Base-by-base conservation (phyloP, 345 rosid species). In the Rhizophora apiculata region DNA sequence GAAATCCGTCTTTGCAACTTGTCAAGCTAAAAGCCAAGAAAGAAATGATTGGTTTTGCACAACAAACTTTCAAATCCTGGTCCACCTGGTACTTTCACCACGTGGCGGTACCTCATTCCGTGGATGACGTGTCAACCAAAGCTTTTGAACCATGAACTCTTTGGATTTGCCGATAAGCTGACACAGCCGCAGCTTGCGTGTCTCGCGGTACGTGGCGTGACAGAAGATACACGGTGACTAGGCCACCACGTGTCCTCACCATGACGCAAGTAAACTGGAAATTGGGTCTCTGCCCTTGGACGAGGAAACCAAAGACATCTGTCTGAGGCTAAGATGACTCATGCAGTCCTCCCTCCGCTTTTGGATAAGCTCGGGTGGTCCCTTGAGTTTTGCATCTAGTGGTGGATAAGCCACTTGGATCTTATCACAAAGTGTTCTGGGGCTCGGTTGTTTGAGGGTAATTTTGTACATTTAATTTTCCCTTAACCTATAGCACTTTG, bases 281-380 rank as follows among this genome's bases (percentile, higher is more conserved):
- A 58, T 15, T 31, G 52, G 68, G 9, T 4, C 11, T 3, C 54
- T 76, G 83, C 70, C 54, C 21, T n/a, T 43, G 54, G 71, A 67
- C 78, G 62, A 82, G 89, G 88, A 82, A 78, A 78, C 84, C 65
- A 52, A 59, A 68, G 53, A 30, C 15, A 19, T 31, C 24, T 36
- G 15, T 18, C 16, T 39, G 15, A 39, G 48, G 46, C 46, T 21
- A 13, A 2, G 53, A 52, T 34, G 74, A 55, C 15, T 69, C 67
- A 62, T 9, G 46, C 13, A 34, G 6, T 55, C 8, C 0, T n/a
- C 16, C 16, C 26, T 0, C 8, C 19, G 66, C 29, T n/a, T 69
- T 53, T 72, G 82, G 85, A 81, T 83, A 81, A 78, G 85, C 59
- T 58, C 64, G 21, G 51, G 24, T 24, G 24, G 83, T 85, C 87